phyloP scores from a whole-genome alignment of 176 grass and related monocot genomes.

The barley (Hordeum vulgare) region DNA sequence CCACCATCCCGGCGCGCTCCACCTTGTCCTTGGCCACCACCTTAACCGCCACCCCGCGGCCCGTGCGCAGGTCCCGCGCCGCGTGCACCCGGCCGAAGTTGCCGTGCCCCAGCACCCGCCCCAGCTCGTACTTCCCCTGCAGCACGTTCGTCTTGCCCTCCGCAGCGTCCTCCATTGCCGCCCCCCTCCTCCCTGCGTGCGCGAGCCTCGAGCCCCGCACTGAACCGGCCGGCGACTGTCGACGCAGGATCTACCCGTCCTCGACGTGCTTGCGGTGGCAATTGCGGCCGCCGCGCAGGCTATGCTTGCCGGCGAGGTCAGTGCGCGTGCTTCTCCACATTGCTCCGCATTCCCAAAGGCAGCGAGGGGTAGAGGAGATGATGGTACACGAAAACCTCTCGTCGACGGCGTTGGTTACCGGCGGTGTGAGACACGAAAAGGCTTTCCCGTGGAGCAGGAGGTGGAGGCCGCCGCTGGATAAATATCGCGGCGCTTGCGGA shows the following conservation, averaged over 20 bases:
- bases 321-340: constrained; percentile 31
- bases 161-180: background rate
- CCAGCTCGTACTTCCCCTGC: constrained; percentile 48
- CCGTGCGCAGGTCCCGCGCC: constrained; percentile 38
- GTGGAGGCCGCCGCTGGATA: background rate
- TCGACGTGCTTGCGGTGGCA: constrained; percentile 78
- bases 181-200: background rate
- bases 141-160: constrained; percentile 22
- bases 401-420: background rate
- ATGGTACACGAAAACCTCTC: background rate
- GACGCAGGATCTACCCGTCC: constrained; percentile 37
- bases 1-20: constrained; percentile 39
- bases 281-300: constrained; percentile 36
- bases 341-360: constrained; percentile 39
- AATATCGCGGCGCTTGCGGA: constrained; percentile 3
- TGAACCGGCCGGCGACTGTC: background rate
- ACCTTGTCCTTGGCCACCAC: constrained; percentile 55
- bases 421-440: constrained; percentile 2
- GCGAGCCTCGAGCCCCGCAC: background rate
- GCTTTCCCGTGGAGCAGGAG: background rate
- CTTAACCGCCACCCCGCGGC: constrained; percentile 39
- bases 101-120: constrained; percentile 40
- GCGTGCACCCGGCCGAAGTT: constrained; percentile 43
- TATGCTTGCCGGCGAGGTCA: constrained; percentile 44
- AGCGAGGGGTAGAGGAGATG: background rate